Percentiles rank a stretch among this genome's conserved stretches.
Conservation (phyloP, 306 rosid species). For the Vigna reflexopilosa region DNA sequence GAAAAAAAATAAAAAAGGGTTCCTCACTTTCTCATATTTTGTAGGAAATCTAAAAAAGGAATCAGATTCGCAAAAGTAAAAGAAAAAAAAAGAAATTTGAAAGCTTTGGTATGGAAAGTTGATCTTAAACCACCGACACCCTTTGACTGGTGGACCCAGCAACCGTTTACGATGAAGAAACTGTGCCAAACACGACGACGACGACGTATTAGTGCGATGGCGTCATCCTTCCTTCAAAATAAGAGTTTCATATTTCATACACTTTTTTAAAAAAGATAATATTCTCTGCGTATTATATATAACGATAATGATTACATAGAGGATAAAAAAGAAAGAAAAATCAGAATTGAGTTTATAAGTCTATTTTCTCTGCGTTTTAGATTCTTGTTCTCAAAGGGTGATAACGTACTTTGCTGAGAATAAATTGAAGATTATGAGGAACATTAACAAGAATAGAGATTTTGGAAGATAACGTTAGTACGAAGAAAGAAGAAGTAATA, state of each 20-base stretch:
- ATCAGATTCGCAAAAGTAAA: conserved; percentile 40
- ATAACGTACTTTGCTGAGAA: not conserved
- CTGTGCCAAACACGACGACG: conserved; percentile 30
- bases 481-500: no score
- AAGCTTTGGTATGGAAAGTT: conserved; percentile 39
- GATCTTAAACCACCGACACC: conserved; percentile 52
- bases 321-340: not conserved
- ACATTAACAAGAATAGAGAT: not conserved
- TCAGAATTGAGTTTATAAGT: not conserved
- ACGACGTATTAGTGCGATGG: conserved; percentile 37
- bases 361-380: not conserved
- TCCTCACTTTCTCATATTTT: conserved; percentile 27
- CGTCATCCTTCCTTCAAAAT: conserved; percentile 32
- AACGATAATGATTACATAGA: not conserved
- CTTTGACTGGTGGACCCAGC: conserved; percentile 43
- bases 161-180: conserved; percentile 24
- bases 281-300: conserved; percentile 19
- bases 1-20: not conserved
- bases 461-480: no score
- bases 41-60: conserved; percentile 7
- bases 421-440: not conserved
- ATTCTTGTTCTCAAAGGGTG: not conserved
- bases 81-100: not conserved
- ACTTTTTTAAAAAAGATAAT: not conserved
- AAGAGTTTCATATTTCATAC: not conserved